Evolutionary conservation across 495 filamentous ascomycete species (phyloP).

Genomic region (Hypoxylon intermedium): DNA sequence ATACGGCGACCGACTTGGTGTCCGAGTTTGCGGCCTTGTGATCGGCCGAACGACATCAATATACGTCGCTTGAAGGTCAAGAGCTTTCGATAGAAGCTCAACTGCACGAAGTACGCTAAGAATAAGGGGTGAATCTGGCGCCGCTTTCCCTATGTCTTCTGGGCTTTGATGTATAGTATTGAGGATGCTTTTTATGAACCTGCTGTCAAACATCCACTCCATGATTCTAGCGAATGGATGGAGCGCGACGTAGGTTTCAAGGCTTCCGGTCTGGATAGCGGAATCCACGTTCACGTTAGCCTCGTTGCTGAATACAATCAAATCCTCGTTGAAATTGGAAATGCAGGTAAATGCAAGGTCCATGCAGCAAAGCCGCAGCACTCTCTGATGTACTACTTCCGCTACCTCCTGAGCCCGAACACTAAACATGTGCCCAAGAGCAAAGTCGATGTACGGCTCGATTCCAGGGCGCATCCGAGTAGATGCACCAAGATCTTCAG

Average conservation of each 20-base stretch:
- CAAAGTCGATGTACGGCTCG: conserved; percentile 90
- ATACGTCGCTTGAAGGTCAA: conserved; percentile 91
- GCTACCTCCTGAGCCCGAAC: conserved; percentile 64
- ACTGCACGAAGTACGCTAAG: conserved; percentile 75
- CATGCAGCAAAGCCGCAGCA: conserved; percentile 78
- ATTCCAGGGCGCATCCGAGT: conserved; percentile 81
- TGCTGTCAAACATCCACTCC: conserved; percentile 97
- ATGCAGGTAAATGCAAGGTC: conserved; percentile 78
- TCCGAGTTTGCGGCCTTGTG: conserved; percentile 57
- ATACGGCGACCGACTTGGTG: conserved; percentile 41
- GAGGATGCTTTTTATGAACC: conserved; percentile 80
- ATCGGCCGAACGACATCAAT: conserved; percentile 82
- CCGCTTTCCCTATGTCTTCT: conserved; percentile 67
- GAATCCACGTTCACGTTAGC: conserved; percentile 75
- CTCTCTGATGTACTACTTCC: conserved; percentile 66
- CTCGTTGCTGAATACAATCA: conserved; percentile 80
- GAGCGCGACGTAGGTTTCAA: conserved; percentile 78
- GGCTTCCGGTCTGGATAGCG: conserved; percentile 70
- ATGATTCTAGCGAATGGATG: conserved; percentile 93
- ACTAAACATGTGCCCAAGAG: conserved; percentile 75
- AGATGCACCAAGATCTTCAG: conserved; percentile 80
- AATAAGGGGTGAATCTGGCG: conserved; percentile 76
- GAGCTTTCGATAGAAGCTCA: conserved; percentile 77
- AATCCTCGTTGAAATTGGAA: conserved; percentile 86
- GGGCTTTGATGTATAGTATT: conserved; percentile 75